Conservation (phyloP, 108 stramenopile genomes). For the Pseudonitzschia pungens region DNA sequence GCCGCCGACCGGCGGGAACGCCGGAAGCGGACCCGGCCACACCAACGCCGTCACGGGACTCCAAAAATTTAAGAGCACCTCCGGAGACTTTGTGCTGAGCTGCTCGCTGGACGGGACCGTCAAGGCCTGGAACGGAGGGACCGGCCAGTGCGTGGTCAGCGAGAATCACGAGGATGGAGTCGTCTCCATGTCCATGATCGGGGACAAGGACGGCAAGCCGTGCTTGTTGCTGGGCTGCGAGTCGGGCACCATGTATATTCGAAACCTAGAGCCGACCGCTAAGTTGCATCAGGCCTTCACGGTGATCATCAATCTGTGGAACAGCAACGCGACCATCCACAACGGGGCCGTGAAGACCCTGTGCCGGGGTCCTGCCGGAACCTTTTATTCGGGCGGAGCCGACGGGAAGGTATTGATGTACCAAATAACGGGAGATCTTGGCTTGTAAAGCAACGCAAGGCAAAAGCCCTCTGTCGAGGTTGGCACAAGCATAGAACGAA, state of each 20-base stretch:
- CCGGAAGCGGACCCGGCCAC: conserved; percentile 48
- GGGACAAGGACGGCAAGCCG: conserved; percentile 52
- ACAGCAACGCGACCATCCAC: conserved; percentile 57
- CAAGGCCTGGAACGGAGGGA: conserved; percentile 80
- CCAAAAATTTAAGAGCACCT: conserved; percentile 47
- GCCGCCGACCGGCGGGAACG: not conserved
- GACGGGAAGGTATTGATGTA: conserved; percentile 82
- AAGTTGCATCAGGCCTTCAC: conserved; percentile 60
- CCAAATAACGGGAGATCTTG: conserved; percentile 83
- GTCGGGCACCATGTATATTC: conserved; percentile 75
- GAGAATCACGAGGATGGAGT: conserved; percentile 81
- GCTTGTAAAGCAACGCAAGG: conserved; percentile 40
- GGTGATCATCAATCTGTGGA: conserved; percentile 48
- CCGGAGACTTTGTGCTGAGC: conserved; percentile 72
- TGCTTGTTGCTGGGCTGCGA: conserved; percentile 68
- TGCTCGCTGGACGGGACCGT: conserved; percentile 77
- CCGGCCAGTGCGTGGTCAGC: conserved; percentile 77
- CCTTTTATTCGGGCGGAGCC: conserved; percentile 81
- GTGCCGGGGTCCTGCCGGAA: conserved; percentile 64
- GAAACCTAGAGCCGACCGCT: conserved; percentile 70
- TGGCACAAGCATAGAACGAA: too few relatives aligned
- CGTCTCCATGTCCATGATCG: conserved; percentile 64
- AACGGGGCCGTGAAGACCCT: conserved; percentile 68
- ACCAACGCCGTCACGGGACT: conserved; percentile 66
- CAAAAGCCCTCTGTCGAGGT: too few relatives aligned